These are phyloP conservation scores for Posidonia oceanica DNA, from an alignment of 116 monocot species.

Conservation along the genomic window DNA sequence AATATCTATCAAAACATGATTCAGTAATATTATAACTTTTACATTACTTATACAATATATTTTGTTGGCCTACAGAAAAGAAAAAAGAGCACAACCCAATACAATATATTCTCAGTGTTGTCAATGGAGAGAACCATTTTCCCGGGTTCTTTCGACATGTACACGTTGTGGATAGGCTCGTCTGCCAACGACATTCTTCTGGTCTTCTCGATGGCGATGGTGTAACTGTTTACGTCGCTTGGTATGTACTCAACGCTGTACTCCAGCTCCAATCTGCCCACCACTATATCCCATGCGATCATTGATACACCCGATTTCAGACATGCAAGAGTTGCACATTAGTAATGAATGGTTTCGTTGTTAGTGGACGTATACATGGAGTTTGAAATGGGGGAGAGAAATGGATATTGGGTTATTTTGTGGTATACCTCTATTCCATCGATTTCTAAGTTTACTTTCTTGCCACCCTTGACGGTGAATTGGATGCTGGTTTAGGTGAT, in stretches of 20 bases:
- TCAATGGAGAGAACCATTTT: constrained; percentile 85
- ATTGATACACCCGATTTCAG: constrained; percentile 45
- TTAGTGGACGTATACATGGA: neutral
- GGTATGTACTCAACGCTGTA: constrained; percentile 83
- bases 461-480: constrained; percentile 64
- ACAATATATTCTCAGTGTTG: too few species aligned
- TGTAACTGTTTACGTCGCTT: constrained; percentile 53
- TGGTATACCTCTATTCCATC: constrained; percentile 62
- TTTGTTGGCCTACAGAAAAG: too few species aligned
- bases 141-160: constrained; percentile 60
- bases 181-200: constrained; percentile 32
- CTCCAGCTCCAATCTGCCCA: constrained; percentile 84
- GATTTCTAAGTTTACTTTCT: constrained; percentile 70
- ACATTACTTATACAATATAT: too few species aligned
- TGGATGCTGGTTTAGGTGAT: constrained; percentile 68
- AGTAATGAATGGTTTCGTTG: neutral
- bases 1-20: too few species aligned
- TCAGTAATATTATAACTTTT: too few species aligned
- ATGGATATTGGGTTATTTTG: neutral
- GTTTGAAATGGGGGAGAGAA: too few species aligned
- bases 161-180: constrained; percentile 65
- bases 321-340: too few species aligned
- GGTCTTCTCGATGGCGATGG: constrained; percentile 56
- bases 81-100: too few species aligned
- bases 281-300: constrained; percentile 89